phyloP scores from a whole-genome alignment of 2,329 filamentous ascomycete genomes.

The Ophiostoma populinum region DNA sequence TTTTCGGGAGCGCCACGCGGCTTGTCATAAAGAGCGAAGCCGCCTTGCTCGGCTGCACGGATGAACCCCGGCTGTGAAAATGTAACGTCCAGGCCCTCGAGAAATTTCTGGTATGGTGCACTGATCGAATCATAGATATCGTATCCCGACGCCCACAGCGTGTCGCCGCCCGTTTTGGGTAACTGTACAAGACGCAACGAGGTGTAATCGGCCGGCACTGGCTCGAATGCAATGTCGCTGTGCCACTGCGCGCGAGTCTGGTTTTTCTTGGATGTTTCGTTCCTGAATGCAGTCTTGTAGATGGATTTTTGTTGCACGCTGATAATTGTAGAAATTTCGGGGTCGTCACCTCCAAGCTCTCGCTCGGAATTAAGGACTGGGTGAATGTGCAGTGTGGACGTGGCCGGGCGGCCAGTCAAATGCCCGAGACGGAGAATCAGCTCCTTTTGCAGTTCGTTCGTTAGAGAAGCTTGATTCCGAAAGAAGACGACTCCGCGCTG shows the following conservation, averaged over 20 bases:
- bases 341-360: slow-evolving; percentile 34
- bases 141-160: slow-evolving; percentile 26
- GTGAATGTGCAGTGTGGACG: slow-evolving; percentile 42
- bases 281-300: slow-evolving; percentile 13
- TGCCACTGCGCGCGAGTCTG: slow-evolving; percentile 26
- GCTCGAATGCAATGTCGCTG: slow-evolving; percentile 30
- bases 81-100: slow-evolving; percentile 39
- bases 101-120: slow-evolving; percentile 32
- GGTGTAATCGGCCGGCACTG: slow-evolving; percentile 34
- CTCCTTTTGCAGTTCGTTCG: slow-evolving; percentile 41
- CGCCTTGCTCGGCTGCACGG: slow-evolving; percentile 25
- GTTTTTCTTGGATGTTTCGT: slow-evolving; percentile 14
- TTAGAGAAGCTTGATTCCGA: slow-evolving; percentile 38
- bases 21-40: slow-evolving; percentile 27
- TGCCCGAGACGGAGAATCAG: slow-evolving; percentile 41
- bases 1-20: slow-evolving; percentile 34
- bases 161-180: slow-evolving; percentile 17
- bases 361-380: slow-evolving; percentile 35
- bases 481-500: slow-evolving; percentile 49
- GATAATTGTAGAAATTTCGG: slow-evolving; percentile 42
- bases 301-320: slow-evolving; percentile 28
- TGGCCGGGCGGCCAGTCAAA: slow-evolving; percentile 38
- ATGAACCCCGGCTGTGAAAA: slow-evolving; percentile 32
- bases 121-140: slow-evolving; percentile 32
- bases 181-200: slow-evolving; percentile 26